Conservation (phyloP, 2,329 filamentous ascomycete genomes). For the Fusarium proliferatum region DNA sequence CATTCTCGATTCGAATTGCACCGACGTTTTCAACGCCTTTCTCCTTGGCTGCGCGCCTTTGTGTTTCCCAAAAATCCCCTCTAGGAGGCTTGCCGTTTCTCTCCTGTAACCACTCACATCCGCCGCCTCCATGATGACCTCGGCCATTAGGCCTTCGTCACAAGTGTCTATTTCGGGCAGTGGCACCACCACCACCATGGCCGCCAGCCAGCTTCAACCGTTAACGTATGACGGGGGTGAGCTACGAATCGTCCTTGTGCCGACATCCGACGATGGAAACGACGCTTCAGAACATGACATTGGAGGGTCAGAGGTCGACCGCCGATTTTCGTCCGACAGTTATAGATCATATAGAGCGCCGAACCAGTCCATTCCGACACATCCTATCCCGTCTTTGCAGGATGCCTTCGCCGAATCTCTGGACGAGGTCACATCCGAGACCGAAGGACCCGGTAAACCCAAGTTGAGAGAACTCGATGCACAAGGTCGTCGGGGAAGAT, state of each 20-base stretch:
- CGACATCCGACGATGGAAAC: constrained; percentile 37
- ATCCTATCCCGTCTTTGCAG: constrained; percentile 82
- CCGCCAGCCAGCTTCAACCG: constrained; percentile 45
- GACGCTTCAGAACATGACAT: constrained; percentile 12
- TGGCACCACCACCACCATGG: constrained; percentile 46
- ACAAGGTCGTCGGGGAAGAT: constrained; percentile 70
- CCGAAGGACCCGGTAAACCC: constrained; percentile 57
- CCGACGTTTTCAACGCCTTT: constrained; percentile 3
- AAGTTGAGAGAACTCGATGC: constrained; percentile 66
- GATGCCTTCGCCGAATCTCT: constrained; percentile 86
- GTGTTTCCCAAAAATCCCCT: constrained; percentile 14
- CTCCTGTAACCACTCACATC: constrained; percentile 15
- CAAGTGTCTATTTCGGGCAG: constrained; percentile 40
- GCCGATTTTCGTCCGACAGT: constrained; percentile 36
- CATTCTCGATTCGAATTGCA: constrained; percentile 10
- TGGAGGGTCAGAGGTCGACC: constrained; percentile 27
- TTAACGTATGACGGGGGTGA: constrained; percentile 45
- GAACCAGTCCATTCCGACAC: constrained; percentile 53
- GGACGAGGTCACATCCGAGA: constrained; percentile 71
- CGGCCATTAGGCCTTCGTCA: constrained; percentile 39
- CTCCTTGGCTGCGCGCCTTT: constrained; percentile 9
- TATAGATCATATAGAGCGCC: constrained; percentile 39
- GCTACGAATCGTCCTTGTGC: constrained; percentile 47
- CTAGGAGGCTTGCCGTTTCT: constrained; percentile 29
- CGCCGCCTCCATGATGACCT: constrained; percentile 37